Conservation (phyloP, 768 basidiomycete species). For the Cubamyces sp. region DNA sequence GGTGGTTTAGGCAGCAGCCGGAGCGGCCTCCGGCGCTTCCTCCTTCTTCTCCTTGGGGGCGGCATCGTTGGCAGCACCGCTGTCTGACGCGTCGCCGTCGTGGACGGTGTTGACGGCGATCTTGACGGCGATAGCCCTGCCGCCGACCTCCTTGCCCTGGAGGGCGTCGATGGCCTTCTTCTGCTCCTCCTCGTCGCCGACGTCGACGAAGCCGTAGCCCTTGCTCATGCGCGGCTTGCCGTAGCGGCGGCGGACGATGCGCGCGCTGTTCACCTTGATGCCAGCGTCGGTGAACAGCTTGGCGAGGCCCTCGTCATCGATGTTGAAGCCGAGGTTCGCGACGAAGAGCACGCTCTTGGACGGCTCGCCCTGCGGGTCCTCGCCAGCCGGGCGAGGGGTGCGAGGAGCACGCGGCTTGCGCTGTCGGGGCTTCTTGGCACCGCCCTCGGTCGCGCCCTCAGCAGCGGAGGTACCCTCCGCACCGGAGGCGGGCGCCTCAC, state of each 20-base stretch:
- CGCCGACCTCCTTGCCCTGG: conserved; percentile 86
- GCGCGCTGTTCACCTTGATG: conserved; percentile 81
- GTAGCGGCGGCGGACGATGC: conserved; percentile 86
- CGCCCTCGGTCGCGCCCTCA: conserved; percentile 39
- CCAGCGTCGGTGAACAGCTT: conserved; percentile 86
- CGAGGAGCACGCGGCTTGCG: conserved; percentile 65
- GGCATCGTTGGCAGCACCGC: conserved; percentile 24
- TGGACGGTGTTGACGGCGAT: conserved; percentile 84
- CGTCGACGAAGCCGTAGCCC: conserved; percentile 98
- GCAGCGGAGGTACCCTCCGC: conserved; percentile 35
- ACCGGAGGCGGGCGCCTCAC: conserved; percentile 33
- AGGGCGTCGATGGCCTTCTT: conserved; percentile 86
- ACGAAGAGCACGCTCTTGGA: conserved; percentile 92
- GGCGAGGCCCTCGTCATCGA: conserved; percentile 82
- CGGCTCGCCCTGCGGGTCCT: conserved; percentile 85
- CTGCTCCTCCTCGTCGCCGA: conserved; percentile 87
- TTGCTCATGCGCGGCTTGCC: conserved; percentile 88
- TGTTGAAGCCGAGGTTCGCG: conserved; percentile 95
- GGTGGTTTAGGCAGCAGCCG: conserved; percentile 30
- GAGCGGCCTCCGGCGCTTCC: conserved; percentile 17
- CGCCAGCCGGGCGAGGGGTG: conserved; percentile 69
- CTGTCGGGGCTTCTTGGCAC: conserved; percentile 50
- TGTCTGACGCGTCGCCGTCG: conserved; percentile 34
- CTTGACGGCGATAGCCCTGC: conserved; percentile 89
- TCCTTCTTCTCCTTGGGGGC: conserved; percentile 27